A percentile compares a stretch with the other conserved stretches of the same genome.
Conservation (phyloP, 73 alveolate species). For the Paramecium biaurelia region DNA sequence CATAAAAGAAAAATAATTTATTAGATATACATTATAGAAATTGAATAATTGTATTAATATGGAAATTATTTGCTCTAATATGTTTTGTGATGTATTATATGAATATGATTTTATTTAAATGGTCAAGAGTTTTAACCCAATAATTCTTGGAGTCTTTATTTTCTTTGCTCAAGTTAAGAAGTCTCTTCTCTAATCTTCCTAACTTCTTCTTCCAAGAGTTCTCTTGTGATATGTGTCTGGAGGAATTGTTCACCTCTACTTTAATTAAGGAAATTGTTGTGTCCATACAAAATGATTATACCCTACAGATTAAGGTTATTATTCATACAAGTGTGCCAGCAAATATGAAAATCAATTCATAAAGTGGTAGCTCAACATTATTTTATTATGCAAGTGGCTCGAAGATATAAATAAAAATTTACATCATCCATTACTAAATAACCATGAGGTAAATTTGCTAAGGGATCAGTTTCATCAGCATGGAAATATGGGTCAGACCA, state of each 20-base stretch:
- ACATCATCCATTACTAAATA: constrained; percentile 60
- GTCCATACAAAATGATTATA: not conserved
- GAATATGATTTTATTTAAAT: not conserved
- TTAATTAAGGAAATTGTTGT: not conserved
- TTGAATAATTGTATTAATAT: not conserved
- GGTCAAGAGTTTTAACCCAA: not conserved
- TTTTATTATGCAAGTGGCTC: not conserved
- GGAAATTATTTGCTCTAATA: not conserved
- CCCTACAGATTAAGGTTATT: not conserved
- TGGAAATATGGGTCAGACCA: constrained; percentile 57
- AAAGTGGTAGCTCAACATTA: not conserved
- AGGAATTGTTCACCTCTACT: not conserved
- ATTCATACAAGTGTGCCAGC: constrained; percentile 3
- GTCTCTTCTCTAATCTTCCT: not conserved
- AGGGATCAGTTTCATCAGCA: constrained; percentile 54
- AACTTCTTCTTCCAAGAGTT: constrained; percentile 3
- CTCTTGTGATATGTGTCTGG: constrained; percentile 13
- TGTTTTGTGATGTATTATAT: not conserved
- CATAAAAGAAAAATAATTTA: too few relatives aligned
- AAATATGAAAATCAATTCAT: not conserved
- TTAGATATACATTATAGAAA: too few relatives aligned
- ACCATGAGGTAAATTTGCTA: constrained; percentile 57
- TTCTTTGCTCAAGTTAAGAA: not conserved
- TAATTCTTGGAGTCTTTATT: not conserved
- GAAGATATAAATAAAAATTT: not conserved